Percentiles rank a stretch among this genome's conserved stretches.
These are phyloP conservation scores for Agaricus subrufescens DNA, from an alignment of 768 basidiomycete genomes.

Conservation along the genomic window DNA sequence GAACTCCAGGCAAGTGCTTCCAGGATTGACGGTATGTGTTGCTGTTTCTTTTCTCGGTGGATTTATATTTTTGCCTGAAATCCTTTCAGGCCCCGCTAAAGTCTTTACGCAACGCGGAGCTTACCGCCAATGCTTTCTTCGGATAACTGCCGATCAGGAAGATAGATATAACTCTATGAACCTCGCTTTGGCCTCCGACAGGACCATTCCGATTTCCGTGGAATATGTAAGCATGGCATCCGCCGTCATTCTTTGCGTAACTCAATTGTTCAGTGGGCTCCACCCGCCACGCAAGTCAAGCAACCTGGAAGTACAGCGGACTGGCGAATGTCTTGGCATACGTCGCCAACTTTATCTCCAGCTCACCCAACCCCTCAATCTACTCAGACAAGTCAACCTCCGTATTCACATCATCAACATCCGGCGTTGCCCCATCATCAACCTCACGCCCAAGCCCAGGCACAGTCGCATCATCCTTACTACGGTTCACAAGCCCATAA, in stretches of 20 bases:
- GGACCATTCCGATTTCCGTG: constrained; percentile 53
- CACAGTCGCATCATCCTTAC: background rate
- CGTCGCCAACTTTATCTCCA: constrained; percentile 1
- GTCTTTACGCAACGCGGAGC: constrained; percentile 63
- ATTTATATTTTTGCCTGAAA: constrained; percentile 7
- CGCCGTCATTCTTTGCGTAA: background rate
- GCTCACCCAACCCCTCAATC: background rate
- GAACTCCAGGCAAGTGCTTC: constrained; percentile 58
- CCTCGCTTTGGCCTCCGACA: constrained; percentile 46
- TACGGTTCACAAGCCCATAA: constrained; percentile 1
- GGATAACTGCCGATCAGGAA: constrained; percentile 48
- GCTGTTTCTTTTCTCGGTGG: background rate
- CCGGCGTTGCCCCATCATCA: background rate
- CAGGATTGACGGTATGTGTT: constrained; percentile 58
- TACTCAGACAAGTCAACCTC: background rate
- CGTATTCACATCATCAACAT: constrained; percentile 1
- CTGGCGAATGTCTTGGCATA: constrained; percentile 10
- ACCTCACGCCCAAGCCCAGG: background rate
- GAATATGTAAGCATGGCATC: constrained; percentile 43
- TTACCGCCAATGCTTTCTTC: constrained; percentile 66
- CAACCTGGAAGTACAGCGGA: background rate
- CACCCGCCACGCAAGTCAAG: constrained; percentile 20
- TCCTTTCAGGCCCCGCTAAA: constrained; percentile 53
- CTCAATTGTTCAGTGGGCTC: constrained; percentile 25
- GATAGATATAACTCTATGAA: constrained; percentile 53